These are phyloP conservation scores for Aspergillus fumigatus DNA, from an alignment of 2,329 filamentous ascomycete species.

Conservation along the genomic window DNA sequence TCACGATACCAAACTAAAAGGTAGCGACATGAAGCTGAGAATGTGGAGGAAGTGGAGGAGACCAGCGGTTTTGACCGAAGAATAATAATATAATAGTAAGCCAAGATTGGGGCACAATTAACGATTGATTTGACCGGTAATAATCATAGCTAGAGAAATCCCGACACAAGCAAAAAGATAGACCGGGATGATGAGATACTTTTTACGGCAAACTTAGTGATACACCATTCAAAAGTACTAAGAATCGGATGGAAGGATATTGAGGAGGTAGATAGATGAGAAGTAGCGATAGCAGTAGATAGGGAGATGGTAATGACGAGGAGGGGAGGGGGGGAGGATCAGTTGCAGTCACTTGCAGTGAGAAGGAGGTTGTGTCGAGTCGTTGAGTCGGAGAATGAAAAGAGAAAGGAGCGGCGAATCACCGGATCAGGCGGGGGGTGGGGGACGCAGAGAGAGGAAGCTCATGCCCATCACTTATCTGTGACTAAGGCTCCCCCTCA, in stretches of 20 bases:
- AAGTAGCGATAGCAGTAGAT: neutral
- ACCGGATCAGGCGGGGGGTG: neutral
- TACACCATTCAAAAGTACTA: neutral
- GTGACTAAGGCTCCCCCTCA: no score
- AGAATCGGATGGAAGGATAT: neutral
- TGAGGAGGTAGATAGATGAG: neutral
- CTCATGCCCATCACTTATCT: neutral
- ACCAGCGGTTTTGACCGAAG: neutral
- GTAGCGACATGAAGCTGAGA: constrained; percentile 22
- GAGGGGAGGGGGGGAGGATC: no score
- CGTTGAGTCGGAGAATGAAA: neutral
- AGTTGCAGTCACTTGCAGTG: neutral
- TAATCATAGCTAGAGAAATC: neutral
- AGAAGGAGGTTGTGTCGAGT: neutral
- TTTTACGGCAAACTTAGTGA: neutral
- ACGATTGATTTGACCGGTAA: neutral
- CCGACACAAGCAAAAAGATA: neutral
- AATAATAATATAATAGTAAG: neutral
- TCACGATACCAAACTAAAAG: constrained; percentile 4
- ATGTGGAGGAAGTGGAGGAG: neutral
- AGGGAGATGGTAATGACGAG: neutral
- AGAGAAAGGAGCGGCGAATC: neutral
- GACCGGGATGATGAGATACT: neutral
- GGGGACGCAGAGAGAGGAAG: no score
- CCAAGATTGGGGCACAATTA: neutral